Base-by-base conservation (phyloP, 768 basidiomycete species). In the Pisolithus marmoratus region DNA sequence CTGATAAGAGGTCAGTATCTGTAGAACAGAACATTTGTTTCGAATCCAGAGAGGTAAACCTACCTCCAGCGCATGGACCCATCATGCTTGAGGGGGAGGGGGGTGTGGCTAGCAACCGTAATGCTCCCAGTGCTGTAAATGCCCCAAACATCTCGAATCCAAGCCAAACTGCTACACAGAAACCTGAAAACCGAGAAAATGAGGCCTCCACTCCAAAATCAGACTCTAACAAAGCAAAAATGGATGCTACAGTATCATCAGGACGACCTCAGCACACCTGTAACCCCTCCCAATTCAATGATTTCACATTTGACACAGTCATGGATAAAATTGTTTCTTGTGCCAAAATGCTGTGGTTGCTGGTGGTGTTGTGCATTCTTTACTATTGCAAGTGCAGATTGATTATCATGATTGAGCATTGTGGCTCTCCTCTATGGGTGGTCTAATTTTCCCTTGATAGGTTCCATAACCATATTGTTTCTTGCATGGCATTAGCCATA, bases 11-110 rank as follows among this genome's bases (percentile, higher is more conserved):
- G 5, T 46, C 44, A 0, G 58, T 72, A 19, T 60, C 58, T 1
- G 63, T 70, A 6, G 65, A 73, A 57, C 59, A 63, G 9, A 70
- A 68, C 36, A 56, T 71, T 36, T 56, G 57, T 27, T 44, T 45
- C 17, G 40, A 41, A 41, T 20, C 3, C 3, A n/a, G 40, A 6
- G 40, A 41, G n/a, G 40, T 41, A n/a, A 8, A 41, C 40, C 22
- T 41, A 41, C 40, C 40, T 20, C 15, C 14, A 41, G 40, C 7
- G n/a, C 40, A 17, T 41, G 15, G n/a, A n/a, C 19, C 9, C n/a
- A 12, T 41, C 40, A 41, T 8, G 40, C 20, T 41, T 41, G 40
- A 41, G 40, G 40, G 40, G 40, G 40, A 41, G 40, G 40, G 40
- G 3, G 40, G 8, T 41, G 40, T n/a, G 40, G 40, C 40, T n/a